phyloP scores from a whole-genome alignment of 805 yeast genomes.

The Kazachstania martiniae region DNA sequence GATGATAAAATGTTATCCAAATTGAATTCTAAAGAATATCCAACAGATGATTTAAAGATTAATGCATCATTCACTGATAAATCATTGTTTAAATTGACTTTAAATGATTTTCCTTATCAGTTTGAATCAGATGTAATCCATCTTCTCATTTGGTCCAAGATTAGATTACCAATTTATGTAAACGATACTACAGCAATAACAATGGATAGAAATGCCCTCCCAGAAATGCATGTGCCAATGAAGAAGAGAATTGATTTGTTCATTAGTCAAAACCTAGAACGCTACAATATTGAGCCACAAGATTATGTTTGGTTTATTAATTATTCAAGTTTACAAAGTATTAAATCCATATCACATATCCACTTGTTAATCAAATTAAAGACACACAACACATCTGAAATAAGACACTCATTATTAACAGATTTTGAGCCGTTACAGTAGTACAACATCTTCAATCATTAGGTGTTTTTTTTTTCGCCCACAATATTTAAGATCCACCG shows the following conservation, averaged over 20 bases:
- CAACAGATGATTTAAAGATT: constrained; percentile 12
- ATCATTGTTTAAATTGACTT: constrained; percentile 31
- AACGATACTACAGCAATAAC: constrained; percentile 24
- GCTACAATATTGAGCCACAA: constrained; percentile 16
- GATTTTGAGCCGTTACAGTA: no score
- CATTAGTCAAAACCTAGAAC: constrained; percentile 32
- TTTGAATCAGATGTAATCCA: constrained; percentile 43
- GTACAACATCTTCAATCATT: no score
- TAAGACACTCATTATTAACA: no score
- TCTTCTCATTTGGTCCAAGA: constrained; percentile 58
- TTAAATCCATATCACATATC: constrained; percentile 55
- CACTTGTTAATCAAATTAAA: constrained; percentile 42
- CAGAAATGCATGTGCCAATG: constrained; percentile 31
- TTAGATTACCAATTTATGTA: constrained; percentile 42
- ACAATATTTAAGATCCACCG: not conserved
- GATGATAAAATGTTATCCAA: constrained; percentile 20
- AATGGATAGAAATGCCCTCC: constrained; percentile 20
- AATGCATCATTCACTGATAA: constrained; percentile 19
- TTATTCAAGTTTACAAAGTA: constrained; percentile 61
- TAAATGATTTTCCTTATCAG: constrained; percentile 60
- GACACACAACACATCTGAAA: not conserved
- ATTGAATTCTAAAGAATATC: constrained; percentile 11
- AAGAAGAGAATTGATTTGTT: constrained; percentile 38
- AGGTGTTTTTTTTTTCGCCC: not conserved
- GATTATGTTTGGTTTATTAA: constrained; percentile 59